Percentiles rank a stretch among this genome's conserved stretches.
These are phyloP conservation scores for Plasmodium vivax DNA, from an alignment of 169 alveolate species.

Conservation along the genomic window DNA sequence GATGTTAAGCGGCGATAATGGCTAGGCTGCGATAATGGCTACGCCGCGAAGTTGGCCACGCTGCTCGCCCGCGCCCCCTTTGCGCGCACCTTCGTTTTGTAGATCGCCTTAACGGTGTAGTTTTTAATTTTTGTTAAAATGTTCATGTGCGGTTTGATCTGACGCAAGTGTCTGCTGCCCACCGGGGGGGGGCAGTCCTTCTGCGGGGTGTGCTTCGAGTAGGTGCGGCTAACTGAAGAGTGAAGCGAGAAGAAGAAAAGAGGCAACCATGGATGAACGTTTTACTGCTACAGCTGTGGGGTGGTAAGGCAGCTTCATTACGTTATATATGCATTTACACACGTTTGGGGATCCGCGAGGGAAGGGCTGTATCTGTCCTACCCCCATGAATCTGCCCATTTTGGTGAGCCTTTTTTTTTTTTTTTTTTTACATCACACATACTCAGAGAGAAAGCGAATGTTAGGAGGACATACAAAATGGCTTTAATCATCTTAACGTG, in stretches of 20 bases:
- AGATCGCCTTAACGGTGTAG: slow-evolving; percentile 42
- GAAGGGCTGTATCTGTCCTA: background rate
- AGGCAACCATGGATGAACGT: background rate
- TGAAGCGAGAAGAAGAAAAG: background rate
- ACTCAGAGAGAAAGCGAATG: background rate
- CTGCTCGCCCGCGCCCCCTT: too few relatives aligned
- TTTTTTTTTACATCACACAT: slow-evolving; percentile 7
- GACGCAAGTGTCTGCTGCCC: background rate
- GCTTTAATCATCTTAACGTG: slow-evolving; percentile 29
- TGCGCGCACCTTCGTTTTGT: slow-evolving; percentile 48
- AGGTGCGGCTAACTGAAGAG: background rate
- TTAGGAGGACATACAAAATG: background rate
- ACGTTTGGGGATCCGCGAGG: background rate
- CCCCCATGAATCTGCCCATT: background rate
- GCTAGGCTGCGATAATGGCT: background rate
- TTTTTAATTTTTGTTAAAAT: slow-evolving; percentile 59
- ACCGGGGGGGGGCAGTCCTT: background rate
- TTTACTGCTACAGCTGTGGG: background rate
- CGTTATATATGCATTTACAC: background rate
- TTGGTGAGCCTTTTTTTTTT: background rate
- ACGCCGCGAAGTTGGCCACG: background rate
- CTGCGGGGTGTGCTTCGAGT: background rate
- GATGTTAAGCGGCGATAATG: background rate
- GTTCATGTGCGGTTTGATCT: slow-evolving; percentile 19
- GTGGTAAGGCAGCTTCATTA: background rate